These are phyloP conservation scores for Skeletonema marinoi DNA, from an alignment of 108 stramenopile species.

Conservation along the genomic window DNA sequence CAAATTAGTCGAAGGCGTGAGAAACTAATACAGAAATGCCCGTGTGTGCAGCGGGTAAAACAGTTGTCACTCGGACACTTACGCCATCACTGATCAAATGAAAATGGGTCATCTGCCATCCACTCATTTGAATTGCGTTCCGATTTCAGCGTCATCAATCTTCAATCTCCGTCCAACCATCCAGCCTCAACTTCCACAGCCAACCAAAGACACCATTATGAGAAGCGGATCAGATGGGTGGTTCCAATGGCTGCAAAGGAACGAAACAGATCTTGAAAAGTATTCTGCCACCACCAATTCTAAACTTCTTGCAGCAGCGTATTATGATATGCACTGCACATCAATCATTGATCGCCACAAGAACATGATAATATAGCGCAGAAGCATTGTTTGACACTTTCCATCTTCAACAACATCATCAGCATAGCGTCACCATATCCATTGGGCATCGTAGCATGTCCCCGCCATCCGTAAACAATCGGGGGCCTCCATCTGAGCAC, in stretches of 20 bases:
- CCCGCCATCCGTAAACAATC: constrained; percentile 1
- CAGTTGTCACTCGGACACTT: too few relatives aligned
- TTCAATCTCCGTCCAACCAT: not conserved
- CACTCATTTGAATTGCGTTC: not conserved
- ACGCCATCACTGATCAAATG: too few relatives aligned
- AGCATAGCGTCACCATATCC: not conserved
- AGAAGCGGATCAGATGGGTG: not conserved
- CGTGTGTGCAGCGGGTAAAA: too few relatives aligned
- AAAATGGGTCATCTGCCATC: not conserved
- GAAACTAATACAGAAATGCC: too few relatives aligned
- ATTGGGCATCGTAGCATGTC: not conserved
- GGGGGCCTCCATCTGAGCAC: not conserved
- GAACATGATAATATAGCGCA: not conserved
- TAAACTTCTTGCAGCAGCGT: too few relatives aligned
- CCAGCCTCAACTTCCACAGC: too few relatives aligned
- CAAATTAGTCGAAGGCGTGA: too few relatives aligned
- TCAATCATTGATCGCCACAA: not conserved
- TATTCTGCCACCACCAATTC: not conserved
- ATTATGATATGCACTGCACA: not conserved
- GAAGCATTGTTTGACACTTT: not conserved
- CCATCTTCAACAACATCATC: not conserved
- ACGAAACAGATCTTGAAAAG: too few relatives aligned
- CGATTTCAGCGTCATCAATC: not conserved
- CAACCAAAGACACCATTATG: not conserved
- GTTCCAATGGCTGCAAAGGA: not conserved